Conservation (phyloP, 2,329 filamentous ascomycete genomes). For the Dactylonectria macrodidyma region DNA sequence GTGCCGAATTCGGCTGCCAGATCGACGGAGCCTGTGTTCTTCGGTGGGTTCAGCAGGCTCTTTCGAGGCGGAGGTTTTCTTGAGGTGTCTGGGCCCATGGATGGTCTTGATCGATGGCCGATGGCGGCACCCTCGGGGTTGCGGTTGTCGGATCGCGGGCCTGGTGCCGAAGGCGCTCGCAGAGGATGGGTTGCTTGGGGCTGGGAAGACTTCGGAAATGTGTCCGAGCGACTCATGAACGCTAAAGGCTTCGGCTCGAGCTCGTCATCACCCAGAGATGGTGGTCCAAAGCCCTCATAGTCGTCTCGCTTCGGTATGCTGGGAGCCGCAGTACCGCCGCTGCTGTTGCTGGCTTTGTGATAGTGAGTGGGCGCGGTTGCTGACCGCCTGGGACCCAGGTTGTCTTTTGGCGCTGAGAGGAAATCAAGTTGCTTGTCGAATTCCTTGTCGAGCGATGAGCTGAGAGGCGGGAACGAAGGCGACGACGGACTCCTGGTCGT, state of each 20-base stretch:
- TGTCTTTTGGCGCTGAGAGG: constrained; percentile 33
- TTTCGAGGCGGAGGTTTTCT: constrained; percentile 68
- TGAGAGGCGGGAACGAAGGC: constrained; percentile 52
- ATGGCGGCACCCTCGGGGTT: constrained; percentile 47
- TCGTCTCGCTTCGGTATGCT: constrained; percentile 65
- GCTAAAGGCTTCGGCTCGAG: constrained; percentile 56
- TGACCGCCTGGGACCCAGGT: constrained; percentile 28
- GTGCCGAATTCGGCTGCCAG: constrained; percentile 72
- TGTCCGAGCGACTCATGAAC: constrained; percentile 64
- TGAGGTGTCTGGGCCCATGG: constrained; percentile 65
- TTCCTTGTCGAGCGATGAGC: constrained; percentile 43
- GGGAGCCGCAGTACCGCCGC: constrained; percentile 50
- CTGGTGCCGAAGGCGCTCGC: constrained; percentile 65
- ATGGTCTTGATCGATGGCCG: constrained; percentile 55
- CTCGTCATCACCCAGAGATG: constrained; percentile 55
- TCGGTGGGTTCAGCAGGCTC: constrained; percentile 61
- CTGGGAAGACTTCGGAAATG: constrained; percentile 63
- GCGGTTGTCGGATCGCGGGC: constrained; percentile 57
- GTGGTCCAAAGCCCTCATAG: constrained; percentile 72
- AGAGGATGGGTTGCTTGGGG: constrained; percentile 49
- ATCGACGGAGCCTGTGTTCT: constrained; percentile 63
- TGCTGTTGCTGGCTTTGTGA: constrained; percentile 40
- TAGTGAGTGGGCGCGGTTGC: constrained; percentile 23
- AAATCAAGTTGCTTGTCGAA: constrained; percentile 41
- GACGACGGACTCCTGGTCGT: constrained; percentile 56